Conservation (phyloP, 306 rosid species). For the Cucumis melo region DNA sequence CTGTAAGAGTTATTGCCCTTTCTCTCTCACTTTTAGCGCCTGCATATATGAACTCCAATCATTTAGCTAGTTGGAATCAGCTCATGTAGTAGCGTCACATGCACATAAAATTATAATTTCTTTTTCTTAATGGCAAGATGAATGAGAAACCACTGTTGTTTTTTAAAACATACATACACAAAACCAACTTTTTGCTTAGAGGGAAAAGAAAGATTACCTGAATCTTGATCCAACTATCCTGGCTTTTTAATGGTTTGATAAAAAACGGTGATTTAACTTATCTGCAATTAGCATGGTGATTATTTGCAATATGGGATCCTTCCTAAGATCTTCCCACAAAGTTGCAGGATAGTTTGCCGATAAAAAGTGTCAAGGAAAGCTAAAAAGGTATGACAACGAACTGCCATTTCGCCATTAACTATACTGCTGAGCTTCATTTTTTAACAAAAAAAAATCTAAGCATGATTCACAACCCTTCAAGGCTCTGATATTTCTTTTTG, state of each 20-base stretch:
- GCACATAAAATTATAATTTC: not conserved
- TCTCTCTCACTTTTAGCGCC: not conserved
- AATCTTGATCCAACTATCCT: conserved; percentile 1
- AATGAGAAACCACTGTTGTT: not conserved
- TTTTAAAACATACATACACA: not conserved
- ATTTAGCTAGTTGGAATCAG: not conserved
- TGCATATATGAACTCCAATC: not conserved
- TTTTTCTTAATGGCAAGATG: conserved; percentile 1
- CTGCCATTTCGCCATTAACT: not conserved
- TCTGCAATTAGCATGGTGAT: not conserved
- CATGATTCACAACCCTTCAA: not conserved
- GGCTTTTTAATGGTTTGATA: not conserved
- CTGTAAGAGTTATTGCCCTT: not conserved
- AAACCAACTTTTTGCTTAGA: not conserved
- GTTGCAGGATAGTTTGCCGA: not conserved
- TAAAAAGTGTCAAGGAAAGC: not conserved
- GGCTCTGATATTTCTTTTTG: not conserved
- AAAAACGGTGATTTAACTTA: not conserved
- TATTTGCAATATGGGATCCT: not conserved
- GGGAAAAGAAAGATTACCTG: not conserved
- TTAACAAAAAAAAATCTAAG: not conserved
- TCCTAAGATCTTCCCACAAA: not conserved
- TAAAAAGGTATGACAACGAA: not conserved
- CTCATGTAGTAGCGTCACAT: not conserved
- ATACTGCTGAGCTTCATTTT: not conserved